Evolutionary conservation across 176 grass and related monocot genomes (phyloP).

Genomic region (Oryza meyeriana): DNA sequence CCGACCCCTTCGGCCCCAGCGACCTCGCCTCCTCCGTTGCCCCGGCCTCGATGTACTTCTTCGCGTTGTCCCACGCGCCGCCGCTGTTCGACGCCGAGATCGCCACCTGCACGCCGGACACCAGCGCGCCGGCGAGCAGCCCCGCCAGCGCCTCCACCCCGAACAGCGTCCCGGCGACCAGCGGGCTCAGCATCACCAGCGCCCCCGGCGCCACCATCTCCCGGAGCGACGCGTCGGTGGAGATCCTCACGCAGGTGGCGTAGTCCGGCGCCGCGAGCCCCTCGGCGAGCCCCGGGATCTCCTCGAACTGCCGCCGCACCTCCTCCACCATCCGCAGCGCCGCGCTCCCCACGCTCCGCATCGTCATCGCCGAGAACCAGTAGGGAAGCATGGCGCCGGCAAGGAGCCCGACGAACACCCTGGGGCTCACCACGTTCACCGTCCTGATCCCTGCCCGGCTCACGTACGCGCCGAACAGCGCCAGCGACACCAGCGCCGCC

Average conservation of each 20-base stretch:
- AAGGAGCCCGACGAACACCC: constrained; percentile 67
- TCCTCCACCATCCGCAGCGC: constrained; percentile 84
- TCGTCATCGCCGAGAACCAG: constrained; percentile 92
- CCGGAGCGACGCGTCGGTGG: constrained; percentile 67
- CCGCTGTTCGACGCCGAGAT: constrained; percentile 93
- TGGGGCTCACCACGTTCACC: constrained; percentile 56
- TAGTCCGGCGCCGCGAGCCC: constrained; percentile 60
- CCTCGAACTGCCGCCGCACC: constrained; percentile 65
- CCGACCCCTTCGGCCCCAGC: constrained; percentile 80
- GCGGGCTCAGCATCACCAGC: constrained; percentile 67
- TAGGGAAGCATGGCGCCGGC: constrained; percentile 86
- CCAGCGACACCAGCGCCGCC: constrained; percentile 74
- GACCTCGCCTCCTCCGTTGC: constrained; percentile 69
- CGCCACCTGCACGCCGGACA: constrained; percentile 89
- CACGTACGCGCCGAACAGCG: constrained; percentile 79
- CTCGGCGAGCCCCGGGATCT: constrained; percentile 70
- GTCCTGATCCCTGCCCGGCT: constrained; percentile 50
- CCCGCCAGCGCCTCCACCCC: constrained; percentile 74
- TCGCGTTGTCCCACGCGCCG: constrained; percentile 94
- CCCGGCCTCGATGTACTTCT: constrained; percentile 96
- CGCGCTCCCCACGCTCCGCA: constrained; percentile 78
- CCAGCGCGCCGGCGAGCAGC: constrained; percentile 69
- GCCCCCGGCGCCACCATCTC: constrained; percentile 82
- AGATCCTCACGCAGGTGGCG: constrained; percentile 86
- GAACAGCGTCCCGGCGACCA: constrained; percentile 66